Evolutionary conservation across 495 filamentous ascomycete genomes (phyloP).

Genomic region (Neurospora tetraspora): DNA sequence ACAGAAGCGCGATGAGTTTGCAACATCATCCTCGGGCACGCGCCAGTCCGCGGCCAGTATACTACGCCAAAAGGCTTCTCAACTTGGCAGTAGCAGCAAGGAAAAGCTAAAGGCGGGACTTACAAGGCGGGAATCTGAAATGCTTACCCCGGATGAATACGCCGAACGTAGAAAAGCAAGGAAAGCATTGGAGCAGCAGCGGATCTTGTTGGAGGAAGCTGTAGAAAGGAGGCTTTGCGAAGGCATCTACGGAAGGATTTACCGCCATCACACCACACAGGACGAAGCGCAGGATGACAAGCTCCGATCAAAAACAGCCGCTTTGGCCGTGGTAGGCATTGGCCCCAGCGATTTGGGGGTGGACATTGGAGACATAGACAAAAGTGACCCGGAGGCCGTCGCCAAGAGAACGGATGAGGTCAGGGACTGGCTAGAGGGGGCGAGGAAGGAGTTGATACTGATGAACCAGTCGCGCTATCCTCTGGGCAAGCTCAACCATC

Average conservation of each 20-base stretch:
- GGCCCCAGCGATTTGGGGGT: conserved; percentile 78
- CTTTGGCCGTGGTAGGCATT: conserved; percentile 81
- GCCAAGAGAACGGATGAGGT: conserved; percentile 61
- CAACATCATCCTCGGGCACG: conserved; percentile 40
- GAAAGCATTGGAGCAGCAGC: conserved; percentile 65
- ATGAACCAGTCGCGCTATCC: conserved; percentile 88
- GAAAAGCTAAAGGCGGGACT: conserved; percentile 32
- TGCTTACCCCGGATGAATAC: conserved; percentile 84
- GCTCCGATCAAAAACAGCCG: conserved; percentile 86
- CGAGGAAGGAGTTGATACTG: conserved; percentile 60
- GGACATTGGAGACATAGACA: conserved; percentile 46
- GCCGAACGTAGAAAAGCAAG: conserved; percentile 67
- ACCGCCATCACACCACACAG: conserved; percentile 81
- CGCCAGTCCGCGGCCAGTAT: conserved; percentile 42
- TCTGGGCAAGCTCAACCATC: conserved; percentile 79
- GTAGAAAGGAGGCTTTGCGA: conserved; percentile 85
- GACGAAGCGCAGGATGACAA: conserved; percentile 96
- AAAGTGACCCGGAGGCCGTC: conserved; percentile 35
- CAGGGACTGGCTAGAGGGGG: conserved; percentile 58
- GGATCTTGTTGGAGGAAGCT: conserved; percentile 74
- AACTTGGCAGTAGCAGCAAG: conserved; percentile 39
- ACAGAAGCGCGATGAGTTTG: conserved; percentile 51
- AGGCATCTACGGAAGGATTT: conserved; percentile 75
- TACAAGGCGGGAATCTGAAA: conserved; percentile 42
- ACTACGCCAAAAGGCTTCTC: conserved; percentile 40